phyloP scores from a whole-genome alignment of 371 early-diverging fungal species.

The Parasitella parasitica region DNA sequence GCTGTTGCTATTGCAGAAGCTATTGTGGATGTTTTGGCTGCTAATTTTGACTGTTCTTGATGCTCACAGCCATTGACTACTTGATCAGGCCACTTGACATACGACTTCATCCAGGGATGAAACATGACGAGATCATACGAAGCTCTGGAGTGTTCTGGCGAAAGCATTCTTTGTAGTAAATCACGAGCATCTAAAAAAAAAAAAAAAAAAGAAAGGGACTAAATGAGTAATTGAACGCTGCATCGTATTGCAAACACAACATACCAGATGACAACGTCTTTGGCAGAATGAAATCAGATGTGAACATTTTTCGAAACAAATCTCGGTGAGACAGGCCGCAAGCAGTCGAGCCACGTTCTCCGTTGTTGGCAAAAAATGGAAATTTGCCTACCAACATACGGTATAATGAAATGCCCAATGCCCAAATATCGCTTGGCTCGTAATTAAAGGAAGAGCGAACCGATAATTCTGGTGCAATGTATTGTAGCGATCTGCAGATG shows the following conservation, averaged over 20 bases:
- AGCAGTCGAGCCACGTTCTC: too few relatives aligned
- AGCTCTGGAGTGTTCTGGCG: conserved; percentile 34
- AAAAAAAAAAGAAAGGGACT: background rate
- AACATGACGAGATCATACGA: conserved; percentile 39
- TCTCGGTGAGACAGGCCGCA: conserved; percentile 17
- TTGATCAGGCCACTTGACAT: background rate
- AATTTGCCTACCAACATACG: conserved; percentile 23
- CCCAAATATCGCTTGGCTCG: conserved; percentile 36
- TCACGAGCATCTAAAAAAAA: conserved; percentile 38
- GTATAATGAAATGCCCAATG: conserved; percentile 22
- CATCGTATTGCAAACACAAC: background rate
- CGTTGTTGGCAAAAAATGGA: conserved; percentile 29
- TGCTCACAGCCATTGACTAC: background rate
- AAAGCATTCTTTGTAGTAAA: conserved; percentile 41
- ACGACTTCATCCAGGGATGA: conserved; percentile 47
- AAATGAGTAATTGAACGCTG: background rate
- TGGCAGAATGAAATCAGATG: conserved; percentile 36
- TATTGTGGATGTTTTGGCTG: background rate
- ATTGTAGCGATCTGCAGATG: conserved; percentile 32
- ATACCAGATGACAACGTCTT: conserved; percentile 31
- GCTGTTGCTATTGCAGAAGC: background rate
- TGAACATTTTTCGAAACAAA: conserved; percentile 37
- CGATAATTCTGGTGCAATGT: conserved; percentile 41
- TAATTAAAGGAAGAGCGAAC: conserved; percentile 8
- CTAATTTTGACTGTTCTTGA: background rate